Percentiles rank a stretch among this genome's conserved stretches.
Conservation (phyloP, 768 basidiomycete genomes). For the Mycena metata region DNA sequence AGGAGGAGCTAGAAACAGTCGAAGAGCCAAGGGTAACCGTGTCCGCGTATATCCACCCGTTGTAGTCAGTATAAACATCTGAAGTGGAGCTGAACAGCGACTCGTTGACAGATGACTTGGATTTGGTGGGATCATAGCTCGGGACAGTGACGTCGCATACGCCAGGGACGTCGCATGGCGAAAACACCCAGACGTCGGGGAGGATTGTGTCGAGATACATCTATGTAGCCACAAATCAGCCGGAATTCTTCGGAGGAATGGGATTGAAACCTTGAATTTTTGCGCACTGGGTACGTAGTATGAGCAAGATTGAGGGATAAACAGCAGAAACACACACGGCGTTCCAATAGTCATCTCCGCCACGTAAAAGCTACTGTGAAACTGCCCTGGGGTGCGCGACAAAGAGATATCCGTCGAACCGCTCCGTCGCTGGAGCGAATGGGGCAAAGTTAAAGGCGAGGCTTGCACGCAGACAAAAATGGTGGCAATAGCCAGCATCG, state of each 20-base stretch:
- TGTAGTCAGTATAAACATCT: constrained; percentile 12
- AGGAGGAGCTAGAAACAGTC: constrained; percentile 16
- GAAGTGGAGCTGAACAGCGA: constrained; percentile 12
- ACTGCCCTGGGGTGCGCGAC: constrained; percentile 15
- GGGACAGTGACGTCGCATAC: constrained; percentile 17
- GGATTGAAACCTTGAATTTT: constrained; percentile 17
- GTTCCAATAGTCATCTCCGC: constrained; percentile 14
- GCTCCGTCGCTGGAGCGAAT: constrained; percentile 16
- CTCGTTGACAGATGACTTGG: constrained; percentile 17
- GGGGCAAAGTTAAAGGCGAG: constrained; percentile 15
- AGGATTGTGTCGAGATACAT: constrained; percentile 17
- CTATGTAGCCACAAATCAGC: constrained; percentile 7
- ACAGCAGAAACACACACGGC: constrained; percentile 19
- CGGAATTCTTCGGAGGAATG: constrained; percentile 3
- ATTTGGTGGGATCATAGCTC: constrained; percentile 19
- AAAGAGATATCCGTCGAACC: constrained; percentile 18
- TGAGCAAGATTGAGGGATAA: constrained; percentile 14
- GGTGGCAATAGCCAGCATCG: constrained; percentile 16
- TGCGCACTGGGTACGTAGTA: constrained; percentile 13
- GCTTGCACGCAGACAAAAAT: constrained; percentile 10
- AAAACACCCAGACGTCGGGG: constrained; percentile 11
- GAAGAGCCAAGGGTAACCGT: constrained; percentile 15
- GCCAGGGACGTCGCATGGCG: constrained; percentile 12
- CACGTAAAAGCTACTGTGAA: constrained; percentile 15
- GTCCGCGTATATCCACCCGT: constrained; percentile 13